Percentiles rank a stretch among this genome's conserved stretches.
Conservation (phyloP, 2,329 filamentous ascomycete species). For the Aureobasidium sp. region DNA sequence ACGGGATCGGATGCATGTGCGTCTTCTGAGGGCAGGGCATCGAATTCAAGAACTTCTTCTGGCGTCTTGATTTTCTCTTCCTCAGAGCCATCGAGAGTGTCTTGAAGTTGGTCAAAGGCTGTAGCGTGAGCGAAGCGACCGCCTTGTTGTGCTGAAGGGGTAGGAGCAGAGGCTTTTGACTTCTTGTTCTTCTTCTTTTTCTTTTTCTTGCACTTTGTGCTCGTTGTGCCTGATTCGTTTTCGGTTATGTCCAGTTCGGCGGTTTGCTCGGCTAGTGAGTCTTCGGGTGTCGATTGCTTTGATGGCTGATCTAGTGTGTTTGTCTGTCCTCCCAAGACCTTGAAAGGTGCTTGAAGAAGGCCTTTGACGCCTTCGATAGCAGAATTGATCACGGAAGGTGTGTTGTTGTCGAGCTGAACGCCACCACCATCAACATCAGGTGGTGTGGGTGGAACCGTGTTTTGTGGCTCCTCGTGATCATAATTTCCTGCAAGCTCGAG, state of each 20-base stretch:
- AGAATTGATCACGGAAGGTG: not conserved
- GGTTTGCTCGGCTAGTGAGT: not conserved
- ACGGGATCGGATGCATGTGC: constrained; percentile 7
- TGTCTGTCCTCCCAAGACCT: not conserved
- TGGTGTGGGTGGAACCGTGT: constrained; percentile 2
- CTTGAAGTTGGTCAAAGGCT: constrained; percentile 24
- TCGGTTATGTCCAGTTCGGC: not conserved
- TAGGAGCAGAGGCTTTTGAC: not conserved
- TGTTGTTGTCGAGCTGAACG: constrained; percentile 13
- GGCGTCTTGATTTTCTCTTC: not conserved
- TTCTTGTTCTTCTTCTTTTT: constrained; percentile 14
- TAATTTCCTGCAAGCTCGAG: constrained; percentile 36
- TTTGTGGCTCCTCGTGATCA: constrained; percentile 17
- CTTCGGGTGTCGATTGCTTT: not conserved
- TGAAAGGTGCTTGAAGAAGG: constrained; percentile 1
- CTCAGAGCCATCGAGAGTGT: constrained; percentile 17
- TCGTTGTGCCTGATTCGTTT: not conserved
- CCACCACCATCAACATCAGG: constrained; percentile 16
- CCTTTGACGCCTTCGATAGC: constrained; percentile 8
- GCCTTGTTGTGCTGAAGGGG: constrained; percentile 1
- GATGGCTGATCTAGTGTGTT: not conserved
- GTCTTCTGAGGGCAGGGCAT: constrained; percentile 10
- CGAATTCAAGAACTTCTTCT: constrained; percentile 13
- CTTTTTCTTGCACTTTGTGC: constrained; percentile 18
- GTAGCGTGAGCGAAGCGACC: constrained; percentile 25